A percentile compares a stretch with the other conserved stretches of the same genome.
phyloP scores from a whole-genome alignment of 257 asterid genomes.

The Penstemon eatonii region DNA sequence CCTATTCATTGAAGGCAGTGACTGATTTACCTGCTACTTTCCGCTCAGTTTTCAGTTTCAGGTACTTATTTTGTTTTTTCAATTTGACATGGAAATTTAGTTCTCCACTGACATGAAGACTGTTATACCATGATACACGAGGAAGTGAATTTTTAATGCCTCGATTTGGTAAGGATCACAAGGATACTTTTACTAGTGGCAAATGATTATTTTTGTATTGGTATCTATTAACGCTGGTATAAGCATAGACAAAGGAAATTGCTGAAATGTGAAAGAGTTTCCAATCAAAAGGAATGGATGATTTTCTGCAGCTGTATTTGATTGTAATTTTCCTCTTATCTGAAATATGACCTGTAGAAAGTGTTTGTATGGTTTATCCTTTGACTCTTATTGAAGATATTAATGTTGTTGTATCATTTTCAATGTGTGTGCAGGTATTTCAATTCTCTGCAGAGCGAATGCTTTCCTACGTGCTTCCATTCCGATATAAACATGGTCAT shows the following conservation, averaged over 20 bases:
- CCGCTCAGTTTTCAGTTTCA: conserved; percentile 70
- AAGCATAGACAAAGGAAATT: conserved; percentile 17
- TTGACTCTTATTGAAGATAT: conserved; percentile 5
- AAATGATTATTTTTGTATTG: conserved; percentile 14
- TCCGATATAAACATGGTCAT: conserved; percentile 92
- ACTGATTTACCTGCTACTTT: conserved; percentile 76
- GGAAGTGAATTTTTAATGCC: conserved; percentile 10
- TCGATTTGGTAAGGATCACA: conserved; percentile 1
- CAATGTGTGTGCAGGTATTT: conserved; percentile 60
- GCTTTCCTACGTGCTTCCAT: conserved; percentile 78
- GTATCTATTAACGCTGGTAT: not conserved
- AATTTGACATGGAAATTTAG: conserved; percentile 10
- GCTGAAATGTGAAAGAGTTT: conserved; percentile 15
- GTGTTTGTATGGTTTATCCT: conserved; percentile 16
- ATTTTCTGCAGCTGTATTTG: not conserved
- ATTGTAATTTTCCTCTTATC: not conserved
- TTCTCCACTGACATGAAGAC: not conserved
- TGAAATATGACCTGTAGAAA: conserved; percentile 6
- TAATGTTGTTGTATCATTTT: conserved; percentile 1
- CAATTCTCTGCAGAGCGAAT: conserved; percentile 96
- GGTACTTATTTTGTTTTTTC: conserved; percentile 43
- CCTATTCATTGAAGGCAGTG: conserved; percentile 69
- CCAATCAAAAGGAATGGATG: not conserved
- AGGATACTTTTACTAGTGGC: not conserved
- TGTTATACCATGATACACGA: conserved; percentile 1